phyloP scores from a whole-genome alignment of 352 stramenopile genomes.

The Globisporangium recalcitrans region DNA sequence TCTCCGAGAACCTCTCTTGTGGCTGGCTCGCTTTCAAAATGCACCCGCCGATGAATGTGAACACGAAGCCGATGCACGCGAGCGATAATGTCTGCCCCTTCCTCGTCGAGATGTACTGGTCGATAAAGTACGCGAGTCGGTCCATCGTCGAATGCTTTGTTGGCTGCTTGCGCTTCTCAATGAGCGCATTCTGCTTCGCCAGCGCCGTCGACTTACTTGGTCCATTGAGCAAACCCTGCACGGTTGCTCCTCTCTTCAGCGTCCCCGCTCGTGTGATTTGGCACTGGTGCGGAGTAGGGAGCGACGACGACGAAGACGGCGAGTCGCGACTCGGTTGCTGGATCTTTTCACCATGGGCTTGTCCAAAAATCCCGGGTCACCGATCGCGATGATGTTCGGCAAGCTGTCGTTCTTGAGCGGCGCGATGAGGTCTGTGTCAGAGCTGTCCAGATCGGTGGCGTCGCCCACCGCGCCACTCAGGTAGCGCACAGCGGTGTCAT shows the following conservation, averaged over 20 bases:
- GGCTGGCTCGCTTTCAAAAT: slow-evolving; percentile 37
- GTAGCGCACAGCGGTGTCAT: slow-evolving; percentile 10
- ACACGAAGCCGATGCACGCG: slow-evolving; percentile 30
- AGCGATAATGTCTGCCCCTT: slow-evolving; percentile 48
- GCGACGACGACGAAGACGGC: neutral
- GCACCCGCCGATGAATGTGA: slow-evolving; percentile 39
- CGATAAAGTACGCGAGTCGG: slow-evolving; percentile 45
- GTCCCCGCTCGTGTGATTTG: neutral
- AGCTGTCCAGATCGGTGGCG: neutral
- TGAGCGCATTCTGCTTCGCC: slow-evolving; percentile 17
- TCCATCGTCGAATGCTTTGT: slow-evolving; percentile 31
- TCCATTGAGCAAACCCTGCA: slow-evolving; percentile 2
- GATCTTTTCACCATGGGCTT: slow-evolving; percentile 12
- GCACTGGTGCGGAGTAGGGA: neutral
- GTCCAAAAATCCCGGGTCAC: slow-evolving; percentile 11
- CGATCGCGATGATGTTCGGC: slow-evolving; percentile 8
- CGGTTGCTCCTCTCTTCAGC: slow-evolving; percentile 2
- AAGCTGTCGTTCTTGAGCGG: slow-evolving; percentile 15
- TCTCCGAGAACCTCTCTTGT: slow-evolving; percentile 29
- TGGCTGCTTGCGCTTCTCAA: slow-evolving; percentile 13
- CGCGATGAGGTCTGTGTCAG: slow-evolving; percentile 8
- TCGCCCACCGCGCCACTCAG: neutral
- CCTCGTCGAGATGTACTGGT: slow-evolving; percentile 63
- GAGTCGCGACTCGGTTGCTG: neutral
- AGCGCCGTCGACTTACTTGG: slow-evolving; percentile 3